Evolutionary conservation across 257 asterid genomes (phyloP), one percentile per base, ranked within the genome.

Genomic region (Nicotiana undulata): DNA sequence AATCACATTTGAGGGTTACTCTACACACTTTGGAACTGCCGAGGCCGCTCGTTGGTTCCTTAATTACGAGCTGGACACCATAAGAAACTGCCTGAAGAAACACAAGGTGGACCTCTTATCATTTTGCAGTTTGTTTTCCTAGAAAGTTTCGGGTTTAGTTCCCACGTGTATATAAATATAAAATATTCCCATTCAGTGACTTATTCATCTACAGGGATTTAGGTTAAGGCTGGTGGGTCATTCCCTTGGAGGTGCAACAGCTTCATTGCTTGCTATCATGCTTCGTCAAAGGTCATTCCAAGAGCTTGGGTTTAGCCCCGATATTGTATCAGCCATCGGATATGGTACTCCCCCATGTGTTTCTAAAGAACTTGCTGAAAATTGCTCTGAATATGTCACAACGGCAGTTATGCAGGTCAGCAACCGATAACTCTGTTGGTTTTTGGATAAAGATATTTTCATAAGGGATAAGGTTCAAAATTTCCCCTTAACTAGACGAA

Each of bases 201-300:
- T 91, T 84, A 94, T 87, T 84, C 85, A 81, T 89, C 79, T 84
- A 90, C 98, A 96, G 99, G 98, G 98, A 82, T 96, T 90, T 94
- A 96, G 97, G 88, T 89, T 96, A 90, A 94, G 97, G 95, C 86
- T 96, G 63, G 97, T 96, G n/a, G 99, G 99, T 59, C 99, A 96
- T 91, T 94, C 99, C 60, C 93, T 96, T 40, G 98, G 99, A 67
- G 98, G 97, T 68, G 96, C 99, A 76, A 92, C 85, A 59, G 98
- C 97, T 66, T 90, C 99, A 17, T 84, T 94, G 89, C 90, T 96
- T 84, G 99, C 98, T 46, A 92, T 94, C 78, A 96, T 94, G 97
- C 95, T 96, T 63, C 95, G 90, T 29, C 85, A 86, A 68, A 90
- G 85, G 90, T 90, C 98, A 17, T 46, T 34, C 75, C 82, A 81